phyloP scores from a whole-genome alignment of 1,284 basidiomycete species.

The Boletus sp. region DNA sequence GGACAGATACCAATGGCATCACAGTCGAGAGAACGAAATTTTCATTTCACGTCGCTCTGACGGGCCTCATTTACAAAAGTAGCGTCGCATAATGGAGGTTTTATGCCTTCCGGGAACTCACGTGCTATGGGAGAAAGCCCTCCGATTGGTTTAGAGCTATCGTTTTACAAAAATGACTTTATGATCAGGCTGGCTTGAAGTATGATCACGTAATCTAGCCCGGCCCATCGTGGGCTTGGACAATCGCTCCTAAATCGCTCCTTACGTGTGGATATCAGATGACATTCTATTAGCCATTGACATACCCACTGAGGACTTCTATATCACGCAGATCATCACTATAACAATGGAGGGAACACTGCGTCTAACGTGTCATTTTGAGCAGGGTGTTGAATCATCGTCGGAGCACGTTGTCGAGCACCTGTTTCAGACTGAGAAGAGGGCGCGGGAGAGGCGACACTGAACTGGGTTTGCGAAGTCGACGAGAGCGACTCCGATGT shows the following conservation, averaged over 20 bases:
- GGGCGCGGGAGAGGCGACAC: neutral
- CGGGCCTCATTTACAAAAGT: neutral
- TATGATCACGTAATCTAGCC: too few relatives aligned
- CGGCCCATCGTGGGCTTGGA: too few relatives aligned
- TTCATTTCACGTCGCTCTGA: neutral
- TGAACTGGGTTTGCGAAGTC: neutral
- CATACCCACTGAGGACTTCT: neutral
- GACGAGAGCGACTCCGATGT: too few relatives aligned
- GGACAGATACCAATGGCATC: neutral
- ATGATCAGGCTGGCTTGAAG: too few relatives aligned
- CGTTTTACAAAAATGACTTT: too few relatives aligned
- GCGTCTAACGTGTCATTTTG: too few relatives aligned
- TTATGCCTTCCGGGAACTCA: neutral
- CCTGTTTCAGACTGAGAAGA: slow-evolving; percentile 7
- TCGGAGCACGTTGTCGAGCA: neutral
- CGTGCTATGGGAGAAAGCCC: neutral
- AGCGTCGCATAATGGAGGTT: neutral
- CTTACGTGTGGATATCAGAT: neutral
- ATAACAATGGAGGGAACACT: neutral
- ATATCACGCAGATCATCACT: neutral
- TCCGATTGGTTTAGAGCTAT: neutral
- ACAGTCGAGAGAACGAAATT: neutral
- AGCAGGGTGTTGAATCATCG: neutral
- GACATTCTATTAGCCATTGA: neutral
- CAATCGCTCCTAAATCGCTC: too few relatives aligned